Base-by-base conservation (phyloP, 345 rosid genomes). In the Eucalyptus cladocalyx region DNA sequence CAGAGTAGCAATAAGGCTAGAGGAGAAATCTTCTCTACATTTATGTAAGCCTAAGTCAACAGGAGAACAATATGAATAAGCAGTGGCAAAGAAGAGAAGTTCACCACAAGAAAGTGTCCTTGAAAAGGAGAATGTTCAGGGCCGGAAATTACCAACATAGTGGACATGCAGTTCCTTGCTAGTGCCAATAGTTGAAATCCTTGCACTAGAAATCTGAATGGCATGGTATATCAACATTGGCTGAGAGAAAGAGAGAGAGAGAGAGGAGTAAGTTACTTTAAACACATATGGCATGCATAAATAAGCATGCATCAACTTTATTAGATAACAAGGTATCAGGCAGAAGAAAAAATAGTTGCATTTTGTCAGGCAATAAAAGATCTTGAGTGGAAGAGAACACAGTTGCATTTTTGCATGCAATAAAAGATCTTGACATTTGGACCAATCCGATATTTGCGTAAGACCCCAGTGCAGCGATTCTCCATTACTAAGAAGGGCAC, bases 211-310 rank as follows among this genome's bases (percentile, higher is more conserved):
- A 91, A 96, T 89, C 94, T 92, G 94, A 90, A 92, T 80, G 83
- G 99, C 96, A 92, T 92, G 91, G 92, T 95, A 96, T 72, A 98
- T 89, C 34, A 95, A 94, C 88, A 98, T 97, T 30, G 99, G 99
- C 99, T 98, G 98, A 85, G 90, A 87, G 58, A 87, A 21, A 50
- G 81, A 89, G 65, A 30, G 19, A 87, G n/a, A 49, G 86, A 88
- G 98, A 83, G 91, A 37, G 86, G 89, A 83, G 42, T 28, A 90
- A 23, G 67, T 21, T 51, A 50, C 83, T 76, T 76, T 11, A 76
- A 40, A 40, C 83, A 76, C 28, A 0, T 21, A 76, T 21, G 23
- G 6, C 81, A 72, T 34, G 81, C 14, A 10, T 37, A 72, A 37
- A 72, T 72, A 19, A 34, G 81, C 45, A 72, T 76, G 83, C 47